Evolutionary conservation across 2,329 filamentous ascomycete species (phyloP).

Genomic region (Xylaria sp.): DNA sequence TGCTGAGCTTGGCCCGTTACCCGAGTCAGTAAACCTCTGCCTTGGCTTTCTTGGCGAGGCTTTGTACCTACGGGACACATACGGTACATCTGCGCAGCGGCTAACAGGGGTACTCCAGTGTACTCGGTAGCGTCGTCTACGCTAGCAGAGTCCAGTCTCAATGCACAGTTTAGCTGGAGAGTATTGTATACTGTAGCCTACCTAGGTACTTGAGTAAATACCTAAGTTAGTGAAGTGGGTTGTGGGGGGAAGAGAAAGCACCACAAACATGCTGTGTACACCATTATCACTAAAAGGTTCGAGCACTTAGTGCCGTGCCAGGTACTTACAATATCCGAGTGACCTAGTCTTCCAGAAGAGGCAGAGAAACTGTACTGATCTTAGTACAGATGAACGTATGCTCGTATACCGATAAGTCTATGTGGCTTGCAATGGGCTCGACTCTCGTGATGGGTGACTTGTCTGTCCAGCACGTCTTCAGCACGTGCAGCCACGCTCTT

Average conservation of each 20-base stretch:
- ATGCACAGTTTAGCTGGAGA: background rate
- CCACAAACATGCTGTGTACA: background rate
- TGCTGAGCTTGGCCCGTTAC: conserved; percentile 17
- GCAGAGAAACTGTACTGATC: too few species aligned
- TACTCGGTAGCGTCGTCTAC: too few species aligned
- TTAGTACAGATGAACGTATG: too few species aligned
- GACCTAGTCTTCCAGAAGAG: background rate
- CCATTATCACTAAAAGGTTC: background rate
- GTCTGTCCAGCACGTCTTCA: conserved; percentile 24
- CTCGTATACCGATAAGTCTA: background rate
- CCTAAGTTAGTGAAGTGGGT: too few species aligned
- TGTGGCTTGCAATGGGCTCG: conserved; percentile 34
- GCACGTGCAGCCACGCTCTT: conserved; percentile 35
- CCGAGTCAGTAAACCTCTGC: conserved; percentile 34
- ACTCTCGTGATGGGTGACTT: conserved; percentile 26
- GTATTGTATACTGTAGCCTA: background rate
- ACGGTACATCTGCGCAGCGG: too few species aligned
- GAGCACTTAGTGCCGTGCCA: background rate
- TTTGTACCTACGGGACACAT: conserved; percentile 2
- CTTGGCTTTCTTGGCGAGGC: conserved; percentile 28
- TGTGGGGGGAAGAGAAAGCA: background rate
- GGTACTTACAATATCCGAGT: background rate
- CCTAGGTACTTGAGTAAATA: too few species aligned
- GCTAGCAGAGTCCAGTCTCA: background rate
- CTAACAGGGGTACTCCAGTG: too few species aligned